Evolutionary conservation across 305 asterid genomes (phyloP), one percentile per base, ranked within the genome.

Genomic region (Plantago coronopus): DNA sequence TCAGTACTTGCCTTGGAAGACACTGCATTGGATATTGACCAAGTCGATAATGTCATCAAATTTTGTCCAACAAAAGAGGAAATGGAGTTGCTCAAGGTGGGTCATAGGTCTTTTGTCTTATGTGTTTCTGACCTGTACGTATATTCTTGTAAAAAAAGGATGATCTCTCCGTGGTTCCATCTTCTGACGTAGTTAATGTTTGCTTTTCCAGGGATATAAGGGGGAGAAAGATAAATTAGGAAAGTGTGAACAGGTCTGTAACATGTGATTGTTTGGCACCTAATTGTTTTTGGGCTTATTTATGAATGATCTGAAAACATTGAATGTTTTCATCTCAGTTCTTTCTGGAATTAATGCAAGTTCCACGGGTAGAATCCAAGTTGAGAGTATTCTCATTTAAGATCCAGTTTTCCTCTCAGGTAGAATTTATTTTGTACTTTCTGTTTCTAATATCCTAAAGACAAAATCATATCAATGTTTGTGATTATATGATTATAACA

Each of bases 331-430:
- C 16, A 42, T 72, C 62, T 48, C 79, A 91, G 96, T 91, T 88
- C 76, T 88, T 87, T 85, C 68, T 83, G 80, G 95, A 83, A 79
- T 66, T 91, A 86, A 91, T 91, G 97, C 95, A 91, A 85, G 96
- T 91, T 42, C 96, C 97, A 63, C 81, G 89, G 46, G 76, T 76
- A 63, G 95, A 91, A 69, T 73, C 85, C 63, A 91, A 91, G 80
- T 81, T 88, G 77, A 77, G 89, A 74, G 95, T 88, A 67, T 87
- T 79, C 75, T 91, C 95, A 2, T 90, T 91, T 81, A 88, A 88
- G 84, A 80, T 91, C 65, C 96, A 88, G 74, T 88, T 91, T 70
- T 74, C 51, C 66, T 48, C 91, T 55, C 96, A 91, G 97, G 97
- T 91, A 51, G 49, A 83, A 64, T 65, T 47, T 56, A 69, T 59